Evolutionary conservation across 441 rosid genomes (phyloP).

Genomic region (Sinapis alba): DNA sequence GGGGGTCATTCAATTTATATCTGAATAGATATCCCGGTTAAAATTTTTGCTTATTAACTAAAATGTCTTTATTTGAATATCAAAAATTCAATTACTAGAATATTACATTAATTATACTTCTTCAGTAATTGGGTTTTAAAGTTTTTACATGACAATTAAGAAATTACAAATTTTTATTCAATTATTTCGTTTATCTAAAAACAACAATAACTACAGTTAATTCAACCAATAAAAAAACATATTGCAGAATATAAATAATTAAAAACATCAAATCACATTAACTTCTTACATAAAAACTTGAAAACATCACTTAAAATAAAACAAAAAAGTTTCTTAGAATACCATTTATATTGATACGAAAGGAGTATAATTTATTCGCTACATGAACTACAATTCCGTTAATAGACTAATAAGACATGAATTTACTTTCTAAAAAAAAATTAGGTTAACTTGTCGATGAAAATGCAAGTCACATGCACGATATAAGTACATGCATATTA

Average conservation of each 20-base stretch:
- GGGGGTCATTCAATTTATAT: slow-evolving; percentile 35
- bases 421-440: not conserved
- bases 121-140: too few relatives aligned
- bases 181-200: too few relatives aligned
- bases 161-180: too few relatives aligned
- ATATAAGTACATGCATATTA: not conserved
- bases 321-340: too few relatives aligned
- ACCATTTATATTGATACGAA: too few relatives aligned
- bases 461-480: not conserved
- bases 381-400: not conserved
- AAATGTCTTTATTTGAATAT: not conserved
- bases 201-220: too few relatives aligned
- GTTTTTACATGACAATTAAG: too few relatives aligned
- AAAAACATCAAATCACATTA: too few relatives aligned
- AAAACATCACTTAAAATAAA: too few relatives aligned
- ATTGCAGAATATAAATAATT: too few relatives aligned
- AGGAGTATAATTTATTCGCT: not conserved
- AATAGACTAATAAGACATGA: not conserved
- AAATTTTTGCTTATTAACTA: not conserved
- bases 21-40: slow-evolving; percentile 9
- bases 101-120: not conserved
- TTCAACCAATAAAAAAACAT: too few relatives aligned
- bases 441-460: not conserved
- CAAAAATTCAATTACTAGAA: not conserved
- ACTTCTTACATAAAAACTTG: too few relatives aligned